Evolutionary conservation across 345 rosid genomes (phyloP), one percentile per base, ranked within the genome.

Genomic region (Eucalyptus globulus): DNA sequence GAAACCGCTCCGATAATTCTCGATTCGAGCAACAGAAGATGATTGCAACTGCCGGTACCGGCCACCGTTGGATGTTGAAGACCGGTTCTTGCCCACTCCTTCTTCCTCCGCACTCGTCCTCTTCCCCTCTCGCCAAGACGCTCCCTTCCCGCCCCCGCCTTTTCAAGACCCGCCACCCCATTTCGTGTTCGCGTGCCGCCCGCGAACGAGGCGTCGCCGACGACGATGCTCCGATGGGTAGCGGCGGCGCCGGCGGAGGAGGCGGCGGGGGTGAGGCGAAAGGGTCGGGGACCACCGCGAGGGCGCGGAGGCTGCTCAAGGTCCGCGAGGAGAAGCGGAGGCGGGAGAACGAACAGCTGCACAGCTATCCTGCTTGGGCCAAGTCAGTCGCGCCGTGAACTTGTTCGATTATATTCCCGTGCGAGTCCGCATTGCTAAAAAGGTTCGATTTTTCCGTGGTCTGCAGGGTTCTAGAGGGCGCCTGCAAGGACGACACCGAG

Each of bases 301-400:
- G 99, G 88, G 97, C 97, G 81, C 94, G 99, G 90, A 93, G 98
- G 90, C 89, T 97, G 86, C 94, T 95, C 67, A 95, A 93, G 88
- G 90, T 96, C 88, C 96, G 98, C 86, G 99, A 97, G 90, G 97
- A 95, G 91, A 97, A 96, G 94, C 94, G 97, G 88, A 95, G 93
- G 90, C 96, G 99, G 17, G 99, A 97, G 90, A 88, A 91, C 88
- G 98, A 97, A 58, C 96, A 94, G 88, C 93, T 96, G 86, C 95
- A 95, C 83, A 95, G 93, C 40, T 96, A 96, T 91, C 99, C 99
- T 87, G 67, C 96, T 34, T 96, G 99, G 99, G 99, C 99, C 29
- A 96, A 94, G 99, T 97, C 81, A 1, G 50, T 62, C 62, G 26
- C 4, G 31, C 72, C 81, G 87, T 21, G 80, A 49, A 47, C 21